Evolutionary conservation across 2,329 filamentous ascomycete genomes (phyloP).

Genomic region (Cladosporium phlei): DNA sequence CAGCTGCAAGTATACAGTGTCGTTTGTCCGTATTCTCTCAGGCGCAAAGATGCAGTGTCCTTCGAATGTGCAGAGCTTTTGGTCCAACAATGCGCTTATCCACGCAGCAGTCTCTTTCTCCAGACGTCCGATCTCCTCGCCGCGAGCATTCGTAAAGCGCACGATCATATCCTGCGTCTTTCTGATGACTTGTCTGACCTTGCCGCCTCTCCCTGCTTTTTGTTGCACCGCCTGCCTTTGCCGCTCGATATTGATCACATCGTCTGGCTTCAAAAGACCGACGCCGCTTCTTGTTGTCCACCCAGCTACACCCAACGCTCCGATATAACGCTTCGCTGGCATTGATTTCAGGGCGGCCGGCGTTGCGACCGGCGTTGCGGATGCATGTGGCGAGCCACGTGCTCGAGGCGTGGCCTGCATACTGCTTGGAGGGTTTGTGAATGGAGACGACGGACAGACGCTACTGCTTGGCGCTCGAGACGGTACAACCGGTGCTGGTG

Average conservation of each 20-base stretch:
- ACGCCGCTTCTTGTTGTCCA: constrained; percentile 86
- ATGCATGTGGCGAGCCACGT: constrained; percentile 1
- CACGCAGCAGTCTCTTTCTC: constrained; percentile 83
- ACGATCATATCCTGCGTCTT: constrained; percentile 81
- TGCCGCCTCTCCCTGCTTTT: constrained; percentile 37
- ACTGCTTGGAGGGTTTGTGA: constrained; percentile 2
- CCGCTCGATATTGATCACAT: constrained; percentile 80
- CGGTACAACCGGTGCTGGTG: constrained; percentile 13
- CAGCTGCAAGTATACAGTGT: constrained; percentile 89
- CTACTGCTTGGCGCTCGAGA: constrained; percentile 16
- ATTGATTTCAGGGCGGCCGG: constrained; percentile 33
- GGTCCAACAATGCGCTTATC: constrained; percentile 89
- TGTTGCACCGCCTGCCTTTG: constrained; percentile 63
- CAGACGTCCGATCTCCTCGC: constrained; percentile 79
- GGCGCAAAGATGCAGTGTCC: constrained; percentile 85
- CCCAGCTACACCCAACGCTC: constrained; percentile 83
- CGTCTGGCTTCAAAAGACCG: constrained; percentile 72
- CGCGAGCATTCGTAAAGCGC: constrained; percentile 74
- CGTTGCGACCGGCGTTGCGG: not conserved
- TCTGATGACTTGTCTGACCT: constrained; percentile 48
- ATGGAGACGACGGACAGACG: constrained; percentile 2
- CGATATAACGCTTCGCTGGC: constrained; percentile 69
- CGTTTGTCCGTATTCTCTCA: constrained; percentile 78
- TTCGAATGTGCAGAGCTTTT: constrained; percentile 81
- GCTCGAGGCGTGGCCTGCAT: constrained; percentile 8